Conservation (phyloP, 108 stramenopile genomes). For the Fistulifera solaris region DNA sequence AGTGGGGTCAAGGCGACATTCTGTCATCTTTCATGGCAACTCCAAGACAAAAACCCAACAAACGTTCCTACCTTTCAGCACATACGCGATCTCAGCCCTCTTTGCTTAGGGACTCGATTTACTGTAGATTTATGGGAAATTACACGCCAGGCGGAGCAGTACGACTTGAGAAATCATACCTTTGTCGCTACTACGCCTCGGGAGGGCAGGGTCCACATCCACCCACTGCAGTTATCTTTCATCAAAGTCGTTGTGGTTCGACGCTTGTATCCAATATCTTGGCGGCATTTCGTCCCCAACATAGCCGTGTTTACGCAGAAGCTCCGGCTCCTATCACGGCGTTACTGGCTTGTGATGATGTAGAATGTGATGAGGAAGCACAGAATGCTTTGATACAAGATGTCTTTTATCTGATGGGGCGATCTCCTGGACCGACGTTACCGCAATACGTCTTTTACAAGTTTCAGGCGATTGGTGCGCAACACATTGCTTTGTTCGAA, state of each 20-base stretch:
- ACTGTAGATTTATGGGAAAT: conserved; percentile 33
- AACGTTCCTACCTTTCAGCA: conserved; percentile 45
- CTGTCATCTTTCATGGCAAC: conserved; percentile 56
- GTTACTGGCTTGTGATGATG: conserved; percentile 34
- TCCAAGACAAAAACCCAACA: conserved; percentile 40
- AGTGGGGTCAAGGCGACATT: conserved; percentile 36
- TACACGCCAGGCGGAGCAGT: conserved; percentile 22
- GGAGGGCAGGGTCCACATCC: conserved; percentile 9
- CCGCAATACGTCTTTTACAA: conserved; percentile 81
- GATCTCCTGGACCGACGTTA: conserved; percentile 12
- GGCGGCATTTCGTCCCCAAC: conserved; percentile 45
- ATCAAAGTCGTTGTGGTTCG: conserved; percentile 88
- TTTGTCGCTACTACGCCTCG: conserved; percentile 6
- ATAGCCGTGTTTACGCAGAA: conserved; percentile 76
- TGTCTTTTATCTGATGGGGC: conserved; percentile 66
- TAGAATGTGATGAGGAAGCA: conserved; percentile 25
- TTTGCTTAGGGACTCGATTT: conserved; percentile 17
- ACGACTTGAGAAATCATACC: conserved; percentile 18
- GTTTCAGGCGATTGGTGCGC: conserved; percentile 71
- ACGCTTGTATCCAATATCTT: conserved; percentile 89
- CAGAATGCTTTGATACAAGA: conserved; percentile 46
- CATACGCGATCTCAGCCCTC: conserved; percentile 17
- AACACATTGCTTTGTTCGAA: conserved; percentile 41
- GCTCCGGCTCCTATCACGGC: conserved; percentile 47
- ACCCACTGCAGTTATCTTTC: conserved; percentile 83